A percentile compares a stretch with the other conserved stretches of the same genome.
phyloP scores from a whole-genome alignment of 2,329 filamentous ascomycete species.

The Chrysosporium keratinophilum region DNA sequence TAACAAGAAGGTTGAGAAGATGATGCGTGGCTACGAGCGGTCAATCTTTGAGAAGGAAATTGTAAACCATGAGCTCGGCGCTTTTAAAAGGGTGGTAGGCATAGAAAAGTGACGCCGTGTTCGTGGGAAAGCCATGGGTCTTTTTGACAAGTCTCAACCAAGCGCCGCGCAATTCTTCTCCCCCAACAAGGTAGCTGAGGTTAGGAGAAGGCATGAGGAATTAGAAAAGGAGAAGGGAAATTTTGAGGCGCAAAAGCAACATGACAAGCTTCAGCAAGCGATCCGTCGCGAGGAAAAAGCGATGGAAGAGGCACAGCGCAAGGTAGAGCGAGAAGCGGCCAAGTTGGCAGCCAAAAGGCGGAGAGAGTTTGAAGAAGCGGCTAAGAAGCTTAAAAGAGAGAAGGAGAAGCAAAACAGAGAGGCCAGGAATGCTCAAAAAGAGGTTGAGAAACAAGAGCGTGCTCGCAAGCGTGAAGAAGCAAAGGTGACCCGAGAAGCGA shows the following conservation, averaged over 20 bases:
- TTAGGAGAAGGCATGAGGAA: not conserved
- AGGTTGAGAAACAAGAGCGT: not conserved
- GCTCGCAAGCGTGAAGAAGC: not conserved
- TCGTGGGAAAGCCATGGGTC: not conserved
- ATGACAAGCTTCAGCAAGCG: slow-evolving; percentile 6
- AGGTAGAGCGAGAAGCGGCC: not conserved
- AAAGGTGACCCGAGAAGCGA: not conserved
- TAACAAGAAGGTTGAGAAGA: no score
- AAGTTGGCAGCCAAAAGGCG: not conserved
- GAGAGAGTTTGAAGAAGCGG: not conserved
- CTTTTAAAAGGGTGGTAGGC: not conserved
- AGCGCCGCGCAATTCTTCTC: no score
- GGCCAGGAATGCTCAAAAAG: not conserved
- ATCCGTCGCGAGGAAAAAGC: not conserved
- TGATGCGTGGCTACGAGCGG: no score
- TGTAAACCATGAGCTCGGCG: not conserved
- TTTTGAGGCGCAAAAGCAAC: not conserved
- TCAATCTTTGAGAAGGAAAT: not conserved
- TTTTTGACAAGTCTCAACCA: not conserved
- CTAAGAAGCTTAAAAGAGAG: not conserved
- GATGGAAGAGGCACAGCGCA: not conserved
- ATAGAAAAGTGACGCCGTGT: not conserved
- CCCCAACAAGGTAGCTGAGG: not conserved
- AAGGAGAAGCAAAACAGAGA: not conserved
- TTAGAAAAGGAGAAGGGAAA: not conserved